Base-by-base conservation (phyloP, 78 protist genomes). In the Neovahlkampfia damariscottae region DNA sequence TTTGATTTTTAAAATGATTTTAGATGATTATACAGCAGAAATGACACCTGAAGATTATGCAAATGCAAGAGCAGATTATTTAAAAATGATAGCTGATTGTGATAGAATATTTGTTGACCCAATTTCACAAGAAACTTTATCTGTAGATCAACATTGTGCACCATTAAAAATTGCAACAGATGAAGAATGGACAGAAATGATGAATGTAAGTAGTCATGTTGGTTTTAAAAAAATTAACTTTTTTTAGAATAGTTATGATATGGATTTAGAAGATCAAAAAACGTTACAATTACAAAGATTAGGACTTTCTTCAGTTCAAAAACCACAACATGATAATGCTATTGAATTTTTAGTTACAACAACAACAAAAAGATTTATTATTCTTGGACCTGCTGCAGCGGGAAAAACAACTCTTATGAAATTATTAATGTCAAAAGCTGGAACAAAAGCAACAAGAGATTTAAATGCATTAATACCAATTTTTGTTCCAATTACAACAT, bases 251-350 rank as follows among this genome's bases (percentile, higher is more conserved):
- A 19, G 19, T n/a, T 50, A 50, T 50, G 62, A 50, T 19, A 50
- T 50, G 62, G 62, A 50, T 50, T 50, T 50, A 19, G 62, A 50
- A 50, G 62, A 50, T 50, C 34, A 50, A 19, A 50, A 50, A 19
- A 50, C 19, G 62, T n/a, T 19, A 50, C 62, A 19, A 19, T n/a
- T 50, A n/a, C 34, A 50, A 19, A 50, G 62, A 19, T 50, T 50
- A 19, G 62, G 62, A n/a, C 62, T n/a, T 19, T n/a, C 34, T 19
- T n/a, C 34, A 50, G 19, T 19, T n/a, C 62, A 50, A 50, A n/a
- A n/a, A n/a, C n/a, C n/a, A n/a, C 62, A 50, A 50, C 62, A 50
- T n/a, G 62, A 50, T n/a, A 50, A 50, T 19, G 62, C 62, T n/a
- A 50, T 50, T 19, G 19, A 50, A 19, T 50, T n/a, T 50, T 50